These are phyloP conservation scores for Penicillium taxi DNA, from an alignment of 495 filamentous ascomycete species.

Conservation along the genomic window DNA sequence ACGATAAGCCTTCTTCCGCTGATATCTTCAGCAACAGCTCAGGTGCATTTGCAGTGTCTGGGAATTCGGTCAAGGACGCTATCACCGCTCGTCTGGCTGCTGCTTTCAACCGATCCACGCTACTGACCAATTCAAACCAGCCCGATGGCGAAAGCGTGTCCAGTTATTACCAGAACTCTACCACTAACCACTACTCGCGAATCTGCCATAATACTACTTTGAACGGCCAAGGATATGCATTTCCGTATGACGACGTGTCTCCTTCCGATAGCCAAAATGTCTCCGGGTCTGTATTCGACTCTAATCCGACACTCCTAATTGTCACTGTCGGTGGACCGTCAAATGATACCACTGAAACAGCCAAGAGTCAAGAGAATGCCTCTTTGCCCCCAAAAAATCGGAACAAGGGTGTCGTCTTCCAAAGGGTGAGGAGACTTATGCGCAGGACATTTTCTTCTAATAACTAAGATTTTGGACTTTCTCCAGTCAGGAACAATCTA, in stretches of 20 bases:
- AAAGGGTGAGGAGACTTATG: too few relatives aligned
- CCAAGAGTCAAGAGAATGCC: too few relatives aligned
- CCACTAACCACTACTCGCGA: constrained; percentile 66
- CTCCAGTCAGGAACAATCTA: too few relatives aligned
- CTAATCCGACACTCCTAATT: constrained; percentile 48
- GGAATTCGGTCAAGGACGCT: constrained; percentile 38
- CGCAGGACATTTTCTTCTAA: too few relatives aligned
- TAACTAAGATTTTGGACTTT: too few relatives aligned
- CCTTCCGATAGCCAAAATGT: constrained; percentile 50
- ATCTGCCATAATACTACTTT: constrained; percentile 56
- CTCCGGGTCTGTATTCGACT: constrained; percentile 54
- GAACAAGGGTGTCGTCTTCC: too few relatives aligned
- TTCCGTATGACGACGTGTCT: constrained; percentile 72
- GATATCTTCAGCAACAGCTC: constrained; percentile 67
- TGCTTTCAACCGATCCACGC: constrained; percentile 59
- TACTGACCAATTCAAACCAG: constrained; percentile 42
- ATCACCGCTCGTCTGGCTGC: constrained; percentile 61
- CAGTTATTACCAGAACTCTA: constrained; percentile 44
- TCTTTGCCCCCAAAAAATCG: neutral
- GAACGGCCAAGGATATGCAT: constrained; percentile 62
- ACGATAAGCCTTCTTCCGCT: constrained; percentile 47
- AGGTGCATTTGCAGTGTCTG: constrained; percentile 55
- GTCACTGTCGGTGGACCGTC: constrained; percentile 52
- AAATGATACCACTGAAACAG: too few relatives aligned
- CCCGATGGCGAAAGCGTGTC: constrained; percentile 41